These are phyloP conservation scores for Phyllosticta citriasiana DNA, from an alignment of 2,329 filamentous ascomycete species.

Conservation along the genomic window DNA sequence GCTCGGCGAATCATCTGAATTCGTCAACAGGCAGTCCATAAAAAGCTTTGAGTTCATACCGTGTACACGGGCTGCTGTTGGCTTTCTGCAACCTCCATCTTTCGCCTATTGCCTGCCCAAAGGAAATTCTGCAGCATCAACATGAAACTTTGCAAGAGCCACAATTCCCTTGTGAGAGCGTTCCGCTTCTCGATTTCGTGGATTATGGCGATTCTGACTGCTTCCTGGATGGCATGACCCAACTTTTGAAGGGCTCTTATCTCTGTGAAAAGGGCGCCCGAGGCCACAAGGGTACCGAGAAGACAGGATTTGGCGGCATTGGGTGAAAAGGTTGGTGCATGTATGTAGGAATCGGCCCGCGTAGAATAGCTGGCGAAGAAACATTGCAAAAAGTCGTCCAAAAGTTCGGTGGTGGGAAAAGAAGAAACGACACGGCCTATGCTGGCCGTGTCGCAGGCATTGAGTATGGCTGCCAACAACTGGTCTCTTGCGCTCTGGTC, in stretches of 20 bases:
- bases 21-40: neutral
- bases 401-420: slow-evolving; percentile 50
- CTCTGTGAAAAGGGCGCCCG: slow-evolving; percentile 50
- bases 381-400: slow-evolving; percentile 53
- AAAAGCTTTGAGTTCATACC: slow-evolving; percentile 10
- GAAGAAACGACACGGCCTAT: slow-evolving; percentile 45
- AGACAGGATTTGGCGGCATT: slow-evolving; percentile 49
- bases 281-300: slow-evolving; percentile 49
- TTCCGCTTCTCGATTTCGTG: slow-evolving; percentile 34
- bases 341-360: slow-evolving; percentile 51
- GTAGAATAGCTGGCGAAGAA: slow-evolving; percentile 49
- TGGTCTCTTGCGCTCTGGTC: slow-evolving; percentile 39
- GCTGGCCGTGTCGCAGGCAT: slow-evolving; percentile 44
- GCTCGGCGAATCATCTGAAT: slow-evolving; percentile 41
- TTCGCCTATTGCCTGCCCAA: slow-evolving; percentile 50
- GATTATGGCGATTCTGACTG: slow-evolving; percentile 30
- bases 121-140: slow-evolving; percentile 44
- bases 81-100: slow-evolving; percentile 51
- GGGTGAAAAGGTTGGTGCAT: slow-evolving; percentile 49
- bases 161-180: slow-evolving; percentile 32
- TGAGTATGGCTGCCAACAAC: slow-evolving; percentile 54
- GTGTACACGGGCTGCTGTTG: slow-evolving; percentile 46
- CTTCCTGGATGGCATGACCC: slow-evolving; percentile 44
- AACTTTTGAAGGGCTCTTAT: slow-evolving; percentile 51
- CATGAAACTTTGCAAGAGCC: slow-evolving; percentile 42